Evolutionary conservation across 495 filamentous ascomycete genomes (phyloP).

Genomic region (Xylaria grammica): DNA sequence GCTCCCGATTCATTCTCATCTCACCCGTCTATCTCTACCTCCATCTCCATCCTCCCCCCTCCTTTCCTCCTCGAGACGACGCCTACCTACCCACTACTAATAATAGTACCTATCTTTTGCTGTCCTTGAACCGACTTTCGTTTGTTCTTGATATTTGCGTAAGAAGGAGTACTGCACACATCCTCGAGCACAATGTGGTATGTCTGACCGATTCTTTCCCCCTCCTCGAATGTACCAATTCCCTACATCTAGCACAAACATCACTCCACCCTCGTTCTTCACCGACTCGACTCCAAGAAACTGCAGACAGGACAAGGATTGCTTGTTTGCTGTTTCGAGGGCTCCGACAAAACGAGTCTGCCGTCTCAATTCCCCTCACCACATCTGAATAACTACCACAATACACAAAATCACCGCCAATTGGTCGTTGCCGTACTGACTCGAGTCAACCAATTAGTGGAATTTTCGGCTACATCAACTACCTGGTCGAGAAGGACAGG

Average conservation of each 20-base stretch:
- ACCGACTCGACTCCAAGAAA: slow-evolving; percentile 2
- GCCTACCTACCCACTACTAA: background rate
- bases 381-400: background rate
- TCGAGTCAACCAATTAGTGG: slow-evolving; percentile 64
- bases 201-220: slow-evolving; percentile 15
- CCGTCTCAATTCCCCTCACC: background rate
- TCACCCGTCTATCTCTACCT: slow-evolving; percentile 7
- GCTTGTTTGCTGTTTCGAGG: background rate
- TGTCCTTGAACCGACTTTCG: background rate
- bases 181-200: slow-evolving; percentile 26
- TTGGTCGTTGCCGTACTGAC: slow-evolving; percentile 27
- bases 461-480: slow-evolving; percentile 97
- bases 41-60: background rate
- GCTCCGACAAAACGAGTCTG: background rate
- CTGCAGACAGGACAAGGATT: slow-evolving; percentile 1
- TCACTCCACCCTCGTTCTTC: background rate
- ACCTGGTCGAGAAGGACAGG: slow-evolving; percentile 93
- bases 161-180: slow-evolving; percentile 10
- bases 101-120: background rate
- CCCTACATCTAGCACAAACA: slow-evolving; percentile 1
- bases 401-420: background rate
- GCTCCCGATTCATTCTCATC: background rate
- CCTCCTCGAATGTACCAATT: background rate
- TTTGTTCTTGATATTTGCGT: slow-evolving; percentile 1
- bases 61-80: background rate